phyloP scores from a whole-genome alignment of 2,329 filamentous ascomycete genomes.

The Pseudocercospora eumusae region DNA sequence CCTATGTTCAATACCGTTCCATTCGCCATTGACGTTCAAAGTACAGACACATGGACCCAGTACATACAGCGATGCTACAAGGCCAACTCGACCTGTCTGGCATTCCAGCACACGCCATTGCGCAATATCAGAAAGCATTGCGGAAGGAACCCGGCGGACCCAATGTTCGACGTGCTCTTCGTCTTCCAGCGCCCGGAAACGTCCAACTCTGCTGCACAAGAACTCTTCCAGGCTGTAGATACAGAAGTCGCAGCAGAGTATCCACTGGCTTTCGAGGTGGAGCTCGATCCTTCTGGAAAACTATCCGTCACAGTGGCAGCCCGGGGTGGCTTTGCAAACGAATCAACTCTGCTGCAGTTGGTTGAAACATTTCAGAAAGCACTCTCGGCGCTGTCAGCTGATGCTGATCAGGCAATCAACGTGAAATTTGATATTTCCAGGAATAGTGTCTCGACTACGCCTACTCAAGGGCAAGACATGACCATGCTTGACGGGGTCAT shows the following conservation, averaged over 20 bases:
- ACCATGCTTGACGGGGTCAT: slow-evolving; percentile 30
- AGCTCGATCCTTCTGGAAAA: slow-evolving; percentile 51
- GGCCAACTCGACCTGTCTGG: slow-evolving; percentile 66
- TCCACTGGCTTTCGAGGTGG: slow-evolving; percentile 74
- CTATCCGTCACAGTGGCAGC: slow-evolving; percentile 63
- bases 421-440: slow-evolving; percentile 16
- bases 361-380: slow-evolving; percentile 17
- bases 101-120: slow-evolving; percentile 77
- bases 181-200: slow-evolving; percentile 65
- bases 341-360: slow-evolving; percentile 40
- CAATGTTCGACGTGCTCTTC: slow-evolving; percentile 78
- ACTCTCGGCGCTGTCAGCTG: slow-evolving; percentile 16
- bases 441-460: slow-evolving; percentile 8
- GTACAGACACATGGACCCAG: slow-evolving; percentile 58
- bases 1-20: slow-evolving; percentile 91
- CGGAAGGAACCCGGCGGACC: slow-evolving; percentile 53
- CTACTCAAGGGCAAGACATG: slow-evolving; percentile 3
- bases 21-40: slow-evolving; percentile 56
- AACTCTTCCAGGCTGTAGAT: slow-evolving; percentile 57
- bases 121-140: slow-evolving; percentile 81
- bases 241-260: slow-evolving; percentile 63
- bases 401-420: slow-evolving; percentile 17
- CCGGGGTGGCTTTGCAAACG: slow-evolving; percentile 45
- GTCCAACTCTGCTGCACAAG: neutral
- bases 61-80: slow-evolving; percentile 67